Base-by-base conservation (phyloP, 495 filamentous ascomycete genomes). In the Cenococcum geophilum region DNA sequence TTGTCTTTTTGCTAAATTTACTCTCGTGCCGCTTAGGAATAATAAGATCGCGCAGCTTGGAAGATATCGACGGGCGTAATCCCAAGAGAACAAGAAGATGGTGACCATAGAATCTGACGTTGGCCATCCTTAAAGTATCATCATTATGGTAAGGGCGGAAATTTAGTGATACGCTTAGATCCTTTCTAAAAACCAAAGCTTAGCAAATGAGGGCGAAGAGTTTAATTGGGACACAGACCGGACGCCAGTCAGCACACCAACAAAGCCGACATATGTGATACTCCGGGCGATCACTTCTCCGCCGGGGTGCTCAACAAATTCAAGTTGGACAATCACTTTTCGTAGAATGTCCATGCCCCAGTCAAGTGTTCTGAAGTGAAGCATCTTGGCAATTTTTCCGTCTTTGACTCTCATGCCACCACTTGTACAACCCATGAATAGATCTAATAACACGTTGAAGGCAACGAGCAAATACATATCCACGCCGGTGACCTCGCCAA, bases 341-440 rank as follows among this genome's bases (percentile, higher is more conserved):
- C 85, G 76, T 32, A 87, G 70, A 12, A 69, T 65, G 61, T 84
- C 78, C 85, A 88, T 87, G 0, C 75, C 80, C 85, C 85, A 88
- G 65, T 88, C 85, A 51, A 88, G 69, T 2, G 83, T 86, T 9
- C 85, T 73, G 63, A 87, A 88, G 70, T 87, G 85, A 61, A 86
- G 61, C 76, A 86, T 80, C 50, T 64, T 72, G 57, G 23, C 68
- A 48, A 0, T 60, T 57, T 27, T 55, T 66, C 25, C 27, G 25
- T 70, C 63, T 35, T 72, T 65, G 1, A 74, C 57, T 23, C 71
- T 60, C 0, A 76, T 77, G 1, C 73, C 83, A 18, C 84, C 84
- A 66, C 81, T 85, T 16, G 83, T 86, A 67, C 85, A 88, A 1
- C 85, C 85, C 75, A 88, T 80, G 23, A 87, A 74, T 14, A 80